Percentiles rank a stretch among this genome's conserved stretches.
These are phyloP conservation scores for Erythrobasidium hasegawianum DNA, from an alignment of 1,284 basidiomycete species.

Conservation along the genomic window DNA sequence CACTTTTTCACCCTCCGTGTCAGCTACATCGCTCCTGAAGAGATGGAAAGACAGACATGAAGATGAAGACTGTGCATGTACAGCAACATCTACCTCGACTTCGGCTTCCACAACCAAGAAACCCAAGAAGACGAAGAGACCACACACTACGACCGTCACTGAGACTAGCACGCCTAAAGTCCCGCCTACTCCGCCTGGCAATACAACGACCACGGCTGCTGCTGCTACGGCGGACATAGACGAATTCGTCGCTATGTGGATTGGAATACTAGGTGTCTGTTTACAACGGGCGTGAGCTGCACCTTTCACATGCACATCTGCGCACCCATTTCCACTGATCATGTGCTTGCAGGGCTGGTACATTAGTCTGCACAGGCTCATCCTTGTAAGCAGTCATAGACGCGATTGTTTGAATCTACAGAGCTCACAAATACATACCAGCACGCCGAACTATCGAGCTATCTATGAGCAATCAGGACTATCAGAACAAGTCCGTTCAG, in stretches of 20 bases:
- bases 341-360: conserved; percentile 7
- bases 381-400: conserved; percentile 5
- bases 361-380: conserved; percentile 14
- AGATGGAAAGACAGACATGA: not conserved
- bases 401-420: not conserved
- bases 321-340: not conserved
- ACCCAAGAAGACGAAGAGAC: not conserved
- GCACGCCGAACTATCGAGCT: conserved; percentile 8
- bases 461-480: conserved; percentile 24
- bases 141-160: not conserved
- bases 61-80: not conserved
- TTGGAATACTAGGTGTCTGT: conserved; percentile 17
- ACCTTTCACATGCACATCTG: not conserved
- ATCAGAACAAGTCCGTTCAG: not conserved
- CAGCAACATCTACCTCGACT: not conserved
- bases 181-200: not conserved
- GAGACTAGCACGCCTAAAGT: not conserved
- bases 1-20: not conserved
- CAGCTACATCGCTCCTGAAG: not conserved
- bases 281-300: conserved; percentile 10
- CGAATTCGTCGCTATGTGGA: conserved; percentile 21
- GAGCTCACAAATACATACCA: not conserved
- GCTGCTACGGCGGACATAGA: not conserved
- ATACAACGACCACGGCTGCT: not conserved
- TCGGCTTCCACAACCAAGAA: not conserved